Percentiles rank a stretch among this genome's conserved stretches.
phyloP scores from a whole-genome alignment of 78 protist genomes.

The Isochrysis galbana region DNA sequence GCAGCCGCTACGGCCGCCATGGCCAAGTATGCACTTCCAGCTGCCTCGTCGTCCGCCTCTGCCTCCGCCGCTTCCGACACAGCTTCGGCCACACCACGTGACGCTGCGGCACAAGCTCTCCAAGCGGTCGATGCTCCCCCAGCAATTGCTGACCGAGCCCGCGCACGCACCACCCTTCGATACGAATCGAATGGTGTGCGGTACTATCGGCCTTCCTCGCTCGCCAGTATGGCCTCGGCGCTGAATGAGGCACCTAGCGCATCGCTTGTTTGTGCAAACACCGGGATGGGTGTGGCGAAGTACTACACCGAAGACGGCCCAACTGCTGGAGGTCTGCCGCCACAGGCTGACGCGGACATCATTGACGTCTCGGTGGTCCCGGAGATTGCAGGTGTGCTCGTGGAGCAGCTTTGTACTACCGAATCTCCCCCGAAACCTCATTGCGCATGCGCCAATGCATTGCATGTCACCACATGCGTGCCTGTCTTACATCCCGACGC shows the following conservation, averaged over 20 bases:
- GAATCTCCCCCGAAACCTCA: too few relatives aligned
- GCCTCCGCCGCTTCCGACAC: neutral
- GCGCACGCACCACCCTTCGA: too few relatives aligned
- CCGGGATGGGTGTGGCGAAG: slow-evolving; percentile 32
- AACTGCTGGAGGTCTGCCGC: neutral
- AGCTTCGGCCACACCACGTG: neutral
- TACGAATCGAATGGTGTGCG: too few relatives aligned
- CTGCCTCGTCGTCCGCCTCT: neutral
- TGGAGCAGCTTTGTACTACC: neutral
- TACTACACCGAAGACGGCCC: neutral
- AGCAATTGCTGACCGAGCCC: too few relatives aligned
- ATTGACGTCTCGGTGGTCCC: slow-evolving; percentile 1
- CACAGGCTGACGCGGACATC: neutral
- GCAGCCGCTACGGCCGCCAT: neutral
- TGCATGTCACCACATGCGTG: too few relatives aligned
- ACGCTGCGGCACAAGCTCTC: neutral
- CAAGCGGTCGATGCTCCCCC: neutral
- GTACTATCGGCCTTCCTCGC: neutral
- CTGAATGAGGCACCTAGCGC: neutral
- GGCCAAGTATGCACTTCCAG: neutral
- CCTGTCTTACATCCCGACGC: too few relatives aligned
- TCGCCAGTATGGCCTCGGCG: neutral
- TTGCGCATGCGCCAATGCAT: too few relatives aligned
- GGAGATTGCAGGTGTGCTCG: neutral
- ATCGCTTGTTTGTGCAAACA: slow-evolving; percentile 35